Conservation (phyloP, 2,329 filamentous ascomycete genomes). For the Achaetomium macrosporum region DNA sequence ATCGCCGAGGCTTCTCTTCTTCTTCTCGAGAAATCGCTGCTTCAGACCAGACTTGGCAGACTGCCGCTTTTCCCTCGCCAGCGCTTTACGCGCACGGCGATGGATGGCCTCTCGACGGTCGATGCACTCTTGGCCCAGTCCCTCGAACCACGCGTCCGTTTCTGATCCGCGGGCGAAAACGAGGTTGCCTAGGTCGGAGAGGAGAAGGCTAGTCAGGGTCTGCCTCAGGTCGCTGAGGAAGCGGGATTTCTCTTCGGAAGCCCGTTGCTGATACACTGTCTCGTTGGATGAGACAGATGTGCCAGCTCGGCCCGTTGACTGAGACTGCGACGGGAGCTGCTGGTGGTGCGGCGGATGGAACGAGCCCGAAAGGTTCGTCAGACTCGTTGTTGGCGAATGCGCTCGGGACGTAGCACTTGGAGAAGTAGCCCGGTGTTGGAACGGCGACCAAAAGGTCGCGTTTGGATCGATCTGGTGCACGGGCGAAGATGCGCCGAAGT, state of each 20-base stretch:
- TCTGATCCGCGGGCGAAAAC: constrained; percentile 88
- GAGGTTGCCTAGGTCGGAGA: constrained; percentile 83
- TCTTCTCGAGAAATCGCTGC: constrained; percentile 54
- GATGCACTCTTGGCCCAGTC: constrained; percentile 60
- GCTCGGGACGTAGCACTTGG: constrained; percentile 54
- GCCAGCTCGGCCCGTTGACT: constrained; percentile 52
- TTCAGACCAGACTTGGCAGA: constrained; percentile 41
- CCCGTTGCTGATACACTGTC: constrained; percentile 56
- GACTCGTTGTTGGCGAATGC: constrained; percentile 57
- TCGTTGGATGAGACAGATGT: constrained; percentile 64
- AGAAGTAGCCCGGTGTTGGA: constrained; percentile 59
- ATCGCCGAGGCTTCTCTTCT: constrained; percentile 64
- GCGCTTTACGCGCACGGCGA: constrained; percentile 37
- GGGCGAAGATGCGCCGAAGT: constrained; percentile 63
- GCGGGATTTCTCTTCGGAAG: constrained; percentile 64
- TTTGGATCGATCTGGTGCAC: constrained; percentile 67
- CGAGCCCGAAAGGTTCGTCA: constrained; percentile 50
- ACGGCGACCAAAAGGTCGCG: constrained; percentile 85
- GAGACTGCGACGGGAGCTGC: constrained; percentile 39
- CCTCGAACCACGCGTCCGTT: constrained; percentile 81
- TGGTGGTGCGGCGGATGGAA: constrained; percentile 41
- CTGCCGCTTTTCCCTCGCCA: constrained; percentile 39
- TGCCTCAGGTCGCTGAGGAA: constrained; percentile 75
- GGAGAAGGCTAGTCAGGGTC: constrained; percentile 71
- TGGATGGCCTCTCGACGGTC: constrained; percentile 54